These are phyloP conservation scores for Discostella pseudostelligera DNA, from an alignment of 108 stramenopile species.

Conservation along the genomic window DNA sequence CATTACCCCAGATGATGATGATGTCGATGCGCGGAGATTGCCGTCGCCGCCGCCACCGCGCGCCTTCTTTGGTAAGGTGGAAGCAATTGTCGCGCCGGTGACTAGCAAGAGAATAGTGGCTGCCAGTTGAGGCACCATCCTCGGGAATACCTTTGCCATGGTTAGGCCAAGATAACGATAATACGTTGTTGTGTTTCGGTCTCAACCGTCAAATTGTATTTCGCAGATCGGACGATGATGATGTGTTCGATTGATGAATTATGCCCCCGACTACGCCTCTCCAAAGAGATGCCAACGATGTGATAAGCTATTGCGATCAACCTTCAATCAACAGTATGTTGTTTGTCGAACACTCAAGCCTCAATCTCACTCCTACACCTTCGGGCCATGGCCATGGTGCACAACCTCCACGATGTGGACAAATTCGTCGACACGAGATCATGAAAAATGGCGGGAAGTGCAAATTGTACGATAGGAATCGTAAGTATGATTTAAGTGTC, in stretches of 20 bases:
- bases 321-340: too few relatives aligned
- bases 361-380: too few relatives aligned
- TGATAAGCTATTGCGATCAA: too few relatives aligned
- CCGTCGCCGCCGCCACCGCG: neutral
- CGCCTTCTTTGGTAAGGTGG: neutral
- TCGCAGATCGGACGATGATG: neutral
- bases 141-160: slow-evolving; percentile 10
- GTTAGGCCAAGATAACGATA: neutral
- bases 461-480: too few relatives aligned
- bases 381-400: slow-evolving; percentile 1
- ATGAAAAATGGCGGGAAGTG: too few relatives aligned
- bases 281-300: too few relatives aligned
- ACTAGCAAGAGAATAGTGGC: slow-evolving; percentile 5
- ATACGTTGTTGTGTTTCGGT: neutral
- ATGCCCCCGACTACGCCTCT: neutral
- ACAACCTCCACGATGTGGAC: neutral
- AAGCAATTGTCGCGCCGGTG: neutral
- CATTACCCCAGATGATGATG: too few relatives aligned
- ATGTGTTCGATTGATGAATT: neutral
- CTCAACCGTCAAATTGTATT: neutral
- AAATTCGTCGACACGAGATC: neutral
- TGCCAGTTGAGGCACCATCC: slow-evolving; percentile 6
- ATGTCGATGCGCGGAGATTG: slow-evolving; percentile 5
- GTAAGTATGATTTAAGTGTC: too few relatives aligned
- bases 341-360: too few relatives aligned